Evolutionary conservation across 1,284 basidiomycete genomes (phyloP), one percentile per base, ranked within the genome.

Genomic region (Leccinum fallax): DNA sequence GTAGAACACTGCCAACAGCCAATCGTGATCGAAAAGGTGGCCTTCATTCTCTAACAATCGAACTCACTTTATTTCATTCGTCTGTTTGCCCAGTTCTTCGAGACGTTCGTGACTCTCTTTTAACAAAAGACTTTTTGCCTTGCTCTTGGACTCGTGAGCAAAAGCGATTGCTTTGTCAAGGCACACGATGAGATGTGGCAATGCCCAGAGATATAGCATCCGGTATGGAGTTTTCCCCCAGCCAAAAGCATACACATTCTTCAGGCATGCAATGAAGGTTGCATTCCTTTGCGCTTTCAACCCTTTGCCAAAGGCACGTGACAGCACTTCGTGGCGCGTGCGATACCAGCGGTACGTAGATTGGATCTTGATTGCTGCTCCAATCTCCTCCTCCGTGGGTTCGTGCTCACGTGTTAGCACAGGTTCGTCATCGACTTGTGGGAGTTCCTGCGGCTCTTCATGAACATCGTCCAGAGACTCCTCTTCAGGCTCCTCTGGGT

Each of bases 171-270:
- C 71, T 21, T 71, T 66, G 26, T 84, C 78, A 19, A 86, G 74
- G 61, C 77, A 82, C 3, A 80, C 69, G 24, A 84, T 73, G 4
- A 83, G 68, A 63, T 79, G 80, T 1, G 85, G 83, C 5, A 87
- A 71, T 6, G 82, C 79, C 1, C 83, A 83, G 3, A 84, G 74
- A 68, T 81, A 83, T 15, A 83, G 70, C 2, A 74, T 61, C 19
- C 78, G 78, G 65, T 86, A 85, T 21, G 62, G 66, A 11, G 63
- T 66, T 26, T 61, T 55, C 8, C 72, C 63, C 79, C 80, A 81
- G 5, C 69, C 64, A n/a, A 77, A 74, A 10, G 64, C 66, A 13
- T 61, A 62, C 4, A 76, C 72, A 32, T 75, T 69, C 36, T 71
- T 62, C 24, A 77, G 57, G 62, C 77, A 85, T 3, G 63, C 61